phyloP scores from a whole-genome alignment of 345 rosid genomes.

The Syzygium grande region DNA sequence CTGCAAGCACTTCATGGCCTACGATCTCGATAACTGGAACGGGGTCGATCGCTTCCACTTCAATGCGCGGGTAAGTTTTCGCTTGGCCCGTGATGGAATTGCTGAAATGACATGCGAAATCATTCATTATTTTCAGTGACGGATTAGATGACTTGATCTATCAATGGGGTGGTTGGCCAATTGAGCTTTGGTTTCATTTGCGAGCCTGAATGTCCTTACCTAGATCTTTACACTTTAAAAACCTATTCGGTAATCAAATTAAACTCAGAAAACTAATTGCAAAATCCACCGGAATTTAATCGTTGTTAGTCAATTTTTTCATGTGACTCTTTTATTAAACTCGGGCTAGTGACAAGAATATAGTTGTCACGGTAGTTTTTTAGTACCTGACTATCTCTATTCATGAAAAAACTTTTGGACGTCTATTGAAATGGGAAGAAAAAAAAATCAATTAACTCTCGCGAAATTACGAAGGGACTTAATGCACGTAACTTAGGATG shows the following conservation, averaged over 20 bases:
- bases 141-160: not conserved
- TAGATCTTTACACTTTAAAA: not conserved
- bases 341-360: not conserved
- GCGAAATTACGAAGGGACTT: rapidly evolving
- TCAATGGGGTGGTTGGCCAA: not conserved
- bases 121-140: not conserved
- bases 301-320: not conserved
- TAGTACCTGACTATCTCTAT: not conserved
- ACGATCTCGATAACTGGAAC: constrained; percentile 84
- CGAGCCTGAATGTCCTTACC: not conserved
- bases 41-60: constrained; percentile 71
- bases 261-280: not conserved
- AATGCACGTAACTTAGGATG: not conserved
- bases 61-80: constrained; percentile 49
- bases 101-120: not conserved
- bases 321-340: too few relatives aligned
- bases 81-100: too few relatives aligned
- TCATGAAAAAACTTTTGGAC: not conserved
- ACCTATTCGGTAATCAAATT: not conserved
- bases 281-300: not conserved
- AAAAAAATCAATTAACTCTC: not conserved
- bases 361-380: not conserved
- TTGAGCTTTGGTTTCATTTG: too few relatives aligned
- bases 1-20: constrained; percentile 90
- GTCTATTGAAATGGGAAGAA: not conserved